phyloP scores from a whole-genome alignment of 148 eudicot species.

The Vaccinium macrocarpon region DNA sequence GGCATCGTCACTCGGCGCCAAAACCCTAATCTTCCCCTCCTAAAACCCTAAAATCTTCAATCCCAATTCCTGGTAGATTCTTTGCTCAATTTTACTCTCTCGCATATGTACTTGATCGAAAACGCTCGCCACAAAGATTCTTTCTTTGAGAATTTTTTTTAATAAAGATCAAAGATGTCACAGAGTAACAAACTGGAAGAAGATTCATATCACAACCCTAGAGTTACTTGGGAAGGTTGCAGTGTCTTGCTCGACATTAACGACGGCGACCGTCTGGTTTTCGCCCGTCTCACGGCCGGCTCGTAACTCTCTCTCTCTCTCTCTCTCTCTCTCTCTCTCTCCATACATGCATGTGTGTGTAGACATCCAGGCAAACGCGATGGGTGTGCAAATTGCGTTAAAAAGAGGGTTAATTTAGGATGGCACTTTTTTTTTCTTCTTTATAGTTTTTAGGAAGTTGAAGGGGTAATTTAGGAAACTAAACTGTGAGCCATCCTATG shows the following conservation, averaged over 20 bases:
- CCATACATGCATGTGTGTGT: neutral
- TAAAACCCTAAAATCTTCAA: neutral
- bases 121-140: neutral
- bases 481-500: neutral
- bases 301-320: constrained; percentile 46
- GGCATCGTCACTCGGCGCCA: neutral
- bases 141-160: neutral
- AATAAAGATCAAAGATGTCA: constrained; percentile 23
- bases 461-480: neutral
- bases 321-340: neutral
- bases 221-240: constrained; percentile 93
- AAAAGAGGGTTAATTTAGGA: neutral
- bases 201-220: constrained; percentile 31
- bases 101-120: neutral
- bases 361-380: neutral
- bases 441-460: neutral
- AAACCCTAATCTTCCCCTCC: neutral
- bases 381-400: neutral
- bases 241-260: constrained; percentile 88
- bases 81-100: neutral
- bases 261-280: constrained; percentile 85
- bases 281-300: constrained; percentile 75
- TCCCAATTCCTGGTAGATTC: neutral
- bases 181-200: constrained; percentile 16
- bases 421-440: neutral